Evolutionary conservation across 2,329 filamentous ascomycete genomes (phyloP).

Genomic region (Nigrospora osmanthi): DNA sequence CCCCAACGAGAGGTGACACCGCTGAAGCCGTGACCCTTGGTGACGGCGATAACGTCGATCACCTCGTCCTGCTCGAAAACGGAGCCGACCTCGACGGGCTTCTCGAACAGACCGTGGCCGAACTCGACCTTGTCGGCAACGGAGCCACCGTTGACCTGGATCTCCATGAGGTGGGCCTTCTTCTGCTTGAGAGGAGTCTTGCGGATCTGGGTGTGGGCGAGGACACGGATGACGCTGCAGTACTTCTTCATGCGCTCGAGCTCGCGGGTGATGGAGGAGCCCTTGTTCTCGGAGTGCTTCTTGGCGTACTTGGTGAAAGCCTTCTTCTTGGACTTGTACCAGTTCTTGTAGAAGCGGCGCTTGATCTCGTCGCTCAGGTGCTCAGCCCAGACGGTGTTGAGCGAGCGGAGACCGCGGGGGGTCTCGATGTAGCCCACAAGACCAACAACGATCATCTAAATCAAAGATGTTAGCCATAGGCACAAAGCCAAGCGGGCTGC

Average conservation of each 20-base stretch:
- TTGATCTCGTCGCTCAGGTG: slow-evolving; percentile 98
- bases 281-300: slow-evolving; percentile 94
- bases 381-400: slow-evolving; percentile 99
- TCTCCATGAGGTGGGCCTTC: slow-evolving; percentile 99
- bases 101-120: slow-evolving; percentile 95
- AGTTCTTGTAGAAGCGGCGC: slow-evolving; percentile 99
- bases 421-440: slow-evolving; percentile 99
- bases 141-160: slow-evolving; percentile 98
- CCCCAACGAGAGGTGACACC: slow-evolving; percentile 98
- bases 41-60: slow-evolving; percentile 98
- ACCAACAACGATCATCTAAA: slow-evolving; percentile 98
- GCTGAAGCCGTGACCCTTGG: slow-evolving; percentile 98
- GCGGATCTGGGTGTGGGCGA: slow-evolving; percentile 98
- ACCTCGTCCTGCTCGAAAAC: slow-evolving; percentile 99
- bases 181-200: slow-evolving; percentile 99
- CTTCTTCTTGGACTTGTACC: slow-evolving; percentile 99
- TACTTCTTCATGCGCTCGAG: slow-evolving; percentile 99
- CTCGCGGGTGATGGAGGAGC: slow-evolving; percentile 87
- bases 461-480: slow-evolving; percentile 62
- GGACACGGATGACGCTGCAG: slow-evolving; percentile 98
- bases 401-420: slow-evolving; percentile 95
- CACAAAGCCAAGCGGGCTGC: slow-evolving; percentile 71
- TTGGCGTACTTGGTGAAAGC: slow-evolving; percentile 99
- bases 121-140: slow-evolving; percentile 95
- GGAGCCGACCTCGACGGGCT: slow-evolving; percentile 85